Evolutionary conservation across 1,139 yeast species (phyloP), one percentile per base, ranked within the genome.

Genomic region (Suhomyces coccinellae): DNA sequence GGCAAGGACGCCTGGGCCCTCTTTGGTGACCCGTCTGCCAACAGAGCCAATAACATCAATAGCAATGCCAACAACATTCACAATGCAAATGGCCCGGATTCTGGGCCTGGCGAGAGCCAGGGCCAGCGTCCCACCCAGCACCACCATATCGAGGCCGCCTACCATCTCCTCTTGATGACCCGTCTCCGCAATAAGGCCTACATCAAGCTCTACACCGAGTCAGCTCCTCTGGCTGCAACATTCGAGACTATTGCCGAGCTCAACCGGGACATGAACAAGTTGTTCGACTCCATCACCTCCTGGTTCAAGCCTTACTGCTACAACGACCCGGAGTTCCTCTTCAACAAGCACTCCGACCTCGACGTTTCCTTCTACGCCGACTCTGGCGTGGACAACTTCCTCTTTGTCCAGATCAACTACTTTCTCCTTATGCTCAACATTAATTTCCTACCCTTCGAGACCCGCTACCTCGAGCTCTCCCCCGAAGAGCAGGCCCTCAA

Each of bases 401-500:
- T 68, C 12, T 52, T 55, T 2, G 46, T 62, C 12, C 69, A 67
- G 31, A 53, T 69, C 33, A 53, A 64, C 0, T 70, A 48, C 51
- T 67, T 70, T 45, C 49, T 59, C n/a, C 75, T 70, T 48, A 47
- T 69, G 40, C 61, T 68, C 69, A 60, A 63, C 10, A 63, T 67
- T 31, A 71, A 71, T 52, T 52, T 71, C 33, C 51, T 68, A 14
- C 56, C 56, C 12, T 42, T 36, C 11, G 62, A 63, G 37, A 35
- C 51, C 11, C 42, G 55, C 8, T 47, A 48, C 29, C 12, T 29
- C 14, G 51, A 54, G 4, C 45, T 52, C 1, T 55, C 59, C 15
- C 55, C 52, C 15, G 55, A 57, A 9, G 49, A 52, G 35, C 53
- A 55, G 31, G 43, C 43, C 8, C 52, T 57, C 15, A 44, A 53